Percentiles rank a stretch among this genome's conserved stretches.
These are phyloP conservation scores for Albifimbria verrucaria DNA, from an alignment of 2,329 filamentous ascomycete genomes.

Conservation along the genomic window DNA sequence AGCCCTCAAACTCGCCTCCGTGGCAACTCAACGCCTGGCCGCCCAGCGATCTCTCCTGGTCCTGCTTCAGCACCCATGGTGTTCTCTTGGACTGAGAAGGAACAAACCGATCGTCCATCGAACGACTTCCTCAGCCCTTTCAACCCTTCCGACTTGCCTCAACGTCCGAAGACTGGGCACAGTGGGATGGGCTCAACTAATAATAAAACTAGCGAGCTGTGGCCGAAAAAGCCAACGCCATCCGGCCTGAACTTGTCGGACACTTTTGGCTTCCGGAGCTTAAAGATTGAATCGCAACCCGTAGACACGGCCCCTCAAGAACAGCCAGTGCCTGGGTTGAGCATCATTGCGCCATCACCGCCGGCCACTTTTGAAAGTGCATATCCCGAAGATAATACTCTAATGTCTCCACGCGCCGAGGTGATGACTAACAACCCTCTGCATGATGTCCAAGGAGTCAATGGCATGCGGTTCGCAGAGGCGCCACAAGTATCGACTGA, in stretches of 20 bases:
- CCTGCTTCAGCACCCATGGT: conserved; percentile 66
- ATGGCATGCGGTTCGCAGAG: conserved; percentile 30
- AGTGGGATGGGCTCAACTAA: conserved; percentile 10
- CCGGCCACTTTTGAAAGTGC: conserved; percentile 7
- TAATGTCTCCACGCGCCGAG: conserved; percentile 69
- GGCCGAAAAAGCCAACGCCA: conserved; percentile 35
- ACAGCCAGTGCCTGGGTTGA: conserved; percentile 27
- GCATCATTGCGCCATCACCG: conserved; percentile 27
- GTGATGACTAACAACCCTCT: conserved; percentile 70
- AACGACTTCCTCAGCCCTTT: conserved; percentile 14
- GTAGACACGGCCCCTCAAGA: conserved; percentile 6
- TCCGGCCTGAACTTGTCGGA: conserved; percentile 38
- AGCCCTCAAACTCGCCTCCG: conserved; percentile 40
- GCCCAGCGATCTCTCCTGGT: conserved; percentile 53
- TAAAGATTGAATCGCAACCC: not conserved
- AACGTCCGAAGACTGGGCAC: conserved; percentile 33
- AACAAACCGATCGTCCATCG: conserved; percentile 33
- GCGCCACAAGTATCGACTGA: conserved; percentile 49
- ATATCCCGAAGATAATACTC: conserved; percentile 45
- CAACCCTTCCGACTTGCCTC: conserved; percentile 20
- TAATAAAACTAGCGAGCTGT: conserved; percentile 14
- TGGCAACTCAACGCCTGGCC: conserved; percentile 50
- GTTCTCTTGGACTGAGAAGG: conserved; percentile 53
- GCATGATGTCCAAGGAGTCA: conserved; percentile 31
- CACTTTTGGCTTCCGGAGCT: conserved; percentile 40